Percentiles rank a stretch among this genome's conserved stretches.
phyloP scores from a whole-genome alignment of 2,329 filamentous ascomycete species.

The Colletotrichum zoysiae region DNA sequence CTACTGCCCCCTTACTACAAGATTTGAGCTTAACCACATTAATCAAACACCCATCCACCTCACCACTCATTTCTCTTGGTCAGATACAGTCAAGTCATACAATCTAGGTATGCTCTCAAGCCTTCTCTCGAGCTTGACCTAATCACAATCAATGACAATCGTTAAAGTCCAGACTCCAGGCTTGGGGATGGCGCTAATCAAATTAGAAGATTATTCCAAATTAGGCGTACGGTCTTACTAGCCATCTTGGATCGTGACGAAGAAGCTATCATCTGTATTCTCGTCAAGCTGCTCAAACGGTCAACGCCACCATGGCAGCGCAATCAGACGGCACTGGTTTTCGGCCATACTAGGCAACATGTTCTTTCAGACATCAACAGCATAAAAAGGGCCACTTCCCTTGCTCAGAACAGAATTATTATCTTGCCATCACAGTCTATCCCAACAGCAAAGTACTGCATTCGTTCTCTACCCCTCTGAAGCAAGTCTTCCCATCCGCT shows the following conservation, averaged over 20 bases:
- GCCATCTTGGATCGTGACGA: not conserved
- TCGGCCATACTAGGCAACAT: not conserved
- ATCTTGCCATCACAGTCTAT: no score
- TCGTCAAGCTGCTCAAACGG: not conserved
- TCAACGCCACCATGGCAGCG: not conserved
- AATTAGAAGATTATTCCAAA: not conserved
- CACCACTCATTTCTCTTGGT: constrained; percentile 2
- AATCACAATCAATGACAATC: not conserved
- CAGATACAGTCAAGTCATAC: not conserved
- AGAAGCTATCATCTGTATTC: not conserved
- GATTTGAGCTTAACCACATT: not conserved
- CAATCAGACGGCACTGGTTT: not conserved
- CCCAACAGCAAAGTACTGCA: not conserved
- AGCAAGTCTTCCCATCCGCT: constrained; percentile 9
- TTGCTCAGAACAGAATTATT: no score
- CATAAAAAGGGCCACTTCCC: not conserved
- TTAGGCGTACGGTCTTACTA: not conserved
- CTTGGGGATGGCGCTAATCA: no score
- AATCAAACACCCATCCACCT: constrained; percentile 12
- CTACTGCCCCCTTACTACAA: not conserved
- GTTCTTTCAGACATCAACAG: not conserved
- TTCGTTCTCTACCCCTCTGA: not conserved
- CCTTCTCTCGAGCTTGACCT: not conserved
- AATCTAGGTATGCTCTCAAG: not conserved
- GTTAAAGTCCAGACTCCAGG: not conserved